Base-by-base conservation (phyloP, 2,329 filamentous ascomycete species). In the Thielaviopsis cerberus region DNA sequence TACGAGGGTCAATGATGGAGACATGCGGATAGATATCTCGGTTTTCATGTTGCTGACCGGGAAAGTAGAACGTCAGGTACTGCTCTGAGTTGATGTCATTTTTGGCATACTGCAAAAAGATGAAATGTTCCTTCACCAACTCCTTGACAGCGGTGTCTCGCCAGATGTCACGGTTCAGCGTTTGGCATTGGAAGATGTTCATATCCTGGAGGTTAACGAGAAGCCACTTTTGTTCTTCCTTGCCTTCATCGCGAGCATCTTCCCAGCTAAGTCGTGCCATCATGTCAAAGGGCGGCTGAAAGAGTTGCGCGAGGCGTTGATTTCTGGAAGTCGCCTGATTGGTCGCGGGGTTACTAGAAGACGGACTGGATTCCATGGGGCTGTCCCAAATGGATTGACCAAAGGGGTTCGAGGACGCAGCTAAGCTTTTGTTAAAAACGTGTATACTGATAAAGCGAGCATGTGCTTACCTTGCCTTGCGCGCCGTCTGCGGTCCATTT, bases 1-100 rank as follows among this genome's bases (percentile, higher is more conserved):
- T 98, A 61, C 92, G 80, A 1, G 92, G 92, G 65, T 98, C 92
- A 62, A 98, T 82, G 62, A 98, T 95, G 51, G 89, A 88, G 59
- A 97, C 92, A 67, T 98, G 90, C 5, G 92, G 92, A 67, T 94
- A 98, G 64, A 90, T 89, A 66, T 91, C 86, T n/a, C 82, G 78
- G 66, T 85, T 85, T 65, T 94, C 88, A 63, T 86, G 81, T 51
- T 75, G 75, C 57, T 81, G 78, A 67, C 74, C 74, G 1, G 76
- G 74, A 62, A 97, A 90, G 73, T 98, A 98, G 70, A 95, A 94
- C 58, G 87, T 86, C 61, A 94, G 75, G 69, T 94, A 98, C 63
- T 88, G 82, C 63, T 81, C 76, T 0, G 87, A 88, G 41, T 83
- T 79, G 0, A 81, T 79, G 64, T 94, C 89, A 63, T 88, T 83